Percentiles rank a stretch among this genome's conserved stretches.
These are phyloP conservation scores for Ogataea populi-albae DNA, from an alignment of 805 yeast species.

Conservation along the genomic window DNA sequence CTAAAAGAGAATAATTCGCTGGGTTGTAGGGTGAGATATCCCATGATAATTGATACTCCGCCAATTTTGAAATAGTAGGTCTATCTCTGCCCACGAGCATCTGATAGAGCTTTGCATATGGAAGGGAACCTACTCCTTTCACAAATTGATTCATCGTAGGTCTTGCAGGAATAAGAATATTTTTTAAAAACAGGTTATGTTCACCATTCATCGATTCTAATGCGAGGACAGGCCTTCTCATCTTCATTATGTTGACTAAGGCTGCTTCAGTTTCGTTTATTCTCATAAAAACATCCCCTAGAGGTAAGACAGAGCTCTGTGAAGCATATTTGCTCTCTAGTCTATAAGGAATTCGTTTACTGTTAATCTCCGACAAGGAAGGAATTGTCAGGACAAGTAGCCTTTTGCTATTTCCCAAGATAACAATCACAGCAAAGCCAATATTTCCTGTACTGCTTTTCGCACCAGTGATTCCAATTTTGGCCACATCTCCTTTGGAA, in stretches of 20 bases:
- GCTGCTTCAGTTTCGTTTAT: constrained; percentile 53
- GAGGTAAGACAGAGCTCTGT: constrained; percentile 42
- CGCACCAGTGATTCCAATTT: constrained; percentile 51
- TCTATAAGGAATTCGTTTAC: constrained; percentile 42
- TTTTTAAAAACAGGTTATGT: constrained; percentile 69
- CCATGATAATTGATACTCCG: constrained; percentile 59
- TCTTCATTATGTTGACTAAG: constrained; percentile 48
- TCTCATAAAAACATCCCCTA: constrained; percentile 56
- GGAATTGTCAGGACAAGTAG: constrained; percentile 49
- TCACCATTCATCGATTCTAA: constrained; percentile 27
- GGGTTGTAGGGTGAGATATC: constrained; percentile 38
- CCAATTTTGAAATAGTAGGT: constrained; percentile 39
- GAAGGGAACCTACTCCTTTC: constrained; percentile 64
- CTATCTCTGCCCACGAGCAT: constrained; percentile 76
- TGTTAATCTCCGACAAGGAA: constrained; percentile 55
- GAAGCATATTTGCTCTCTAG: constrained; percentile 39
- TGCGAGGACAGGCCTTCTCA: constrained; percentile 32
- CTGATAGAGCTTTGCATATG: constrained; percentile 58
- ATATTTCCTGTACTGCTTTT: constrained; percentile 20
- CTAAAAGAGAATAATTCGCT: constrained; percentile 28
- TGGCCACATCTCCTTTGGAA: constrained; percentile 45
- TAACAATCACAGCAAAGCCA: constrained; percentile 29
- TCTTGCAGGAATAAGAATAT: constrained; percentile 66
- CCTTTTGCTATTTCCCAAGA: constrained; percentile 28
- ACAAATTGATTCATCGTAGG: constrained; percentile 87